Percentiles rank a stretch among this genome's conserved stretches.
Conservation (phyloP, 2,329 filamentous ascomycete genomes). For the Decorospora gaudefroyi region DNA sequence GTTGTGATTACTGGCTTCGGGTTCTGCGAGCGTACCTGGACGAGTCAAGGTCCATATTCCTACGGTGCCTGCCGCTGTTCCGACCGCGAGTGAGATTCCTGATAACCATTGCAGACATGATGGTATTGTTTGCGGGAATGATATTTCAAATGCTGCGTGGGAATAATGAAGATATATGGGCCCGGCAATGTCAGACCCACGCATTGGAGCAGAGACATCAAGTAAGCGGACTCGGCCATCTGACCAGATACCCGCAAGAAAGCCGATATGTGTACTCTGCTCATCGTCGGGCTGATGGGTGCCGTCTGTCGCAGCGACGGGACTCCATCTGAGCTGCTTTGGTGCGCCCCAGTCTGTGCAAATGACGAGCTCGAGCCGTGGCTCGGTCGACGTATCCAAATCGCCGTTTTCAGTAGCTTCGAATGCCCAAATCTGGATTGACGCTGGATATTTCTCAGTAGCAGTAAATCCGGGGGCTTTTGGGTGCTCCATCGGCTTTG, state of each 20-base stretch:
- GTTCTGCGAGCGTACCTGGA: slow-evolving; percentile 33
- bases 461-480: slow-evolving; percentile 57
- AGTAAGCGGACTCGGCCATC: slow-evolving; percentile 62
- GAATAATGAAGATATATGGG: slow-evolving; percentile 50
- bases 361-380: slow-evolving; percentile 56
- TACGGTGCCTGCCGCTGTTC: slow-evolving; percentile 61
- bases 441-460: slow-evolving; percentile 54
- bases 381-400: slow-evolving; percentile 52
- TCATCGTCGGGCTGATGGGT: slow-evolving; percentile 35
- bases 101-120: slow-evolving; percentile 63
- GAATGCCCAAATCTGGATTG: slow-evolving; percentile 65
- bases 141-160: slow-evolving; percentile 56
- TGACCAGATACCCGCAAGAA: slow-evolving; percentile 62
- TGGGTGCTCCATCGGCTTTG: slow-evolving; percentile 38
- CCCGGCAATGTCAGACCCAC: slow-evolving; percentile 3
- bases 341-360: slow-evolving; percentile 63
- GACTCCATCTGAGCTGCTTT: slow-evolving; percentile 62
- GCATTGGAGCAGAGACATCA: slow-evolving; percentile 48
- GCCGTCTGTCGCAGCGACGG: slow-evolving; percentile 44
- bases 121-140: slow-evolving; percentile 58
- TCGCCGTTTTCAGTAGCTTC: slow-evolving; percentile 46
- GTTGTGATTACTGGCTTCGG: background rate
- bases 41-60: slow-evolving; percentile 57
- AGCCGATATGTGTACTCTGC: slow-evolving; percentile 49
- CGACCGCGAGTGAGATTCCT: slow-evolving; percentile 58